phyloP scores from a whole-genome alignment of 2,329 filamentous ascomycete genomes.

The Calonectria pseudoreteaudii region DNA sequence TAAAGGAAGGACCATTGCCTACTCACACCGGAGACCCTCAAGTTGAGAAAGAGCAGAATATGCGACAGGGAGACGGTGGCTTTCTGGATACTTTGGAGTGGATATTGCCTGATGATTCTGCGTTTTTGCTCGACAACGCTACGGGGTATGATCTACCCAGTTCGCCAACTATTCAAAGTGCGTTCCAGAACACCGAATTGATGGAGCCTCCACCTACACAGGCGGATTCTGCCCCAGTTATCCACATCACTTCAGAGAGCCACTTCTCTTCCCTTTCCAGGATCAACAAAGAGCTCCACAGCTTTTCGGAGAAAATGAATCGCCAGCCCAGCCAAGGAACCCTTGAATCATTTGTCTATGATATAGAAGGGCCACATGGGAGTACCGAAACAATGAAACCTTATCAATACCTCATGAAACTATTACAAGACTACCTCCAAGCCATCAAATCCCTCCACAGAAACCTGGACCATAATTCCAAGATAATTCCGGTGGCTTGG shows the following conservation, averaged over 20 bases:
- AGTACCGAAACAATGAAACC: background rate
- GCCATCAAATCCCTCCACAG: slow-evolving; percentile 6
- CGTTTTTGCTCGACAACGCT: background rate
- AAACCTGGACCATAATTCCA: background rate
- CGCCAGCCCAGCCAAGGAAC: background rate
- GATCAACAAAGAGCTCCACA: slow-evolving; percentile 7
- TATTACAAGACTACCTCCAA: slow-evolving; percentile 6
- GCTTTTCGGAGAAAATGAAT: background rate
- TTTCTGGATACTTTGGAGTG: background rate
- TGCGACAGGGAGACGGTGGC: background rate
- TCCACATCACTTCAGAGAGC: slow-evolving; percentile 1
- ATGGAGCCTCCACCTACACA: background rate
- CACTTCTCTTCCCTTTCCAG: slow-evolving; percentile 22
- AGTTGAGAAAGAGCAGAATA: background rate
- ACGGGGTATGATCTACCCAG: background rate
- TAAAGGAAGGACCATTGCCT: background rate
- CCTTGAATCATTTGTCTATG: background rate
- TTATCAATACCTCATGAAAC: slow-evolving; percentile 2
- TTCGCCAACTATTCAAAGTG: background rate
- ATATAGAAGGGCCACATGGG: background rate
- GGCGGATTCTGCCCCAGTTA: background rate
- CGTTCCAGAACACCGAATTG: background rate
- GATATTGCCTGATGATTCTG: background rate
- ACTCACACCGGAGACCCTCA: background rate
- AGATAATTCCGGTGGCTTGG: background rate